A percentile compares a stretch with the other conserved stretches of the same genome.
Evolutionary conservation across 768 basidiomycete species (phyloP).

Genomic region (Vararia minispora): DNA sequence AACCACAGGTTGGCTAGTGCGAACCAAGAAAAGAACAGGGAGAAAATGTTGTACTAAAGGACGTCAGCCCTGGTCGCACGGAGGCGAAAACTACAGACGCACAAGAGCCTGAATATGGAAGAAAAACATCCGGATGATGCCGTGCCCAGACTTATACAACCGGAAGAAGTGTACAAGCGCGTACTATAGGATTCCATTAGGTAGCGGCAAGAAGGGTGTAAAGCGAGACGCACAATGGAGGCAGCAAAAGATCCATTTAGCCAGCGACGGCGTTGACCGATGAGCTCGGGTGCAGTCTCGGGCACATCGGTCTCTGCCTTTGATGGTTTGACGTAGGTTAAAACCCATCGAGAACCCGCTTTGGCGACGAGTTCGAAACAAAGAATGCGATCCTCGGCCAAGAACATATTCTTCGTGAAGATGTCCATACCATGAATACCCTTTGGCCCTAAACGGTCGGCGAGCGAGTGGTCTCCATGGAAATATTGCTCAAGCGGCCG

Average conservation of each 20-base stretch:
- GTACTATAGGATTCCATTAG: slow-evolving; percentile 39
- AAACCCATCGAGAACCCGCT: slow-evolving; percentile 73
- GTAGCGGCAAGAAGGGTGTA: neutral
- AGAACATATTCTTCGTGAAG: slow-evolving; percentile 89
- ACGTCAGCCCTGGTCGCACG: neutral
- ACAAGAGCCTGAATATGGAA: slow-evolving; percentile 89
- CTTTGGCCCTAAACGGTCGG: slow-evolving; percentile 84
- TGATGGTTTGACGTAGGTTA: slow-evolving; percentile 89
- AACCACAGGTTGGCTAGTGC: slow-evolving; percentile 87
- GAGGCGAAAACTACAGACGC: slow-evolving; percentile 19
- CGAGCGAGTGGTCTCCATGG: slow-evolving; percentile 81
- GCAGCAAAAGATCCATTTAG: slow-evolving; percentile 94
- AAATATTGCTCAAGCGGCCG: slow-evolving; percentile 80
- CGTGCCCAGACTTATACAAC: slow-evolving; percentile 80
- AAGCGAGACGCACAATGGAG: slow-evolving; percentile 53
- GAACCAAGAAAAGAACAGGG: slow-evolving; percentile 87
- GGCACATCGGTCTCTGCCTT: slow-evolving; percentile 97
- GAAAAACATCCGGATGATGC: slow-evolving; percentile 90
- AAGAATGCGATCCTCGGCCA: slow-evolving; percentile 92
- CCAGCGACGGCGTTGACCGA: slow-evolving; percentile 94
- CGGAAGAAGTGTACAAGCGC: slow-evolving; percentile 88
- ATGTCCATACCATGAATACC: slow-evolving; percentile 97
- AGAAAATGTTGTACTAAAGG: slow-evolving; percentile 71
- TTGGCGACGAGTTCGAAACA: slow-evolving; percentile 97
- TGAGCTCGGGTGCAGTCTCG: slow-evolving; percentile 83